Evolutionary conservation across 179 eudicot species (phyloP).

Genomic region (Spergularia azorica): DNA sequence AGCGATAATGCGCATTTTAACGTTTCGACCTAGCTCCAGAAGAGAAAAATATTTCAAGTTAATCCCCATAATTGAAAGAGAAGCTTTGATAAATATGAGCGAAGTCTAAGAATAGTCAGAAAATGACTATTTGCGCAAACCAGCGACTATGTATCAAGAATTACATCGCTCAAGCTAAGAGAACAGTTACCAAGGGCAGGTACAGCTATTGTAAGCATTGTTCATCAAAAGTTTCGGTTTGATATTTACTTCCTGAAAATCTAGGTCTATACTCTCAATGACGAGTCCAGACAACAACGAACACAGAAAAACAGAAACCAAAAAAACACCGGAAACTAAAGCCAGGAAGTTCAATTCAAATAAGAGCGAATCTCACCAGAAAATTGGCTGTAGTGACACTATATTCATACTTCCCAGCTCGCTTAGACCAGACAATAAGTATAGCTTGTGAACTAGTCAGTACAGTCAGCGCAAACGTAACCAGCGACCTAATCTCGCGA

Average conservation of each 20-base stretch:
- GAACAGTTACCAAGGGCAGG: background rate
- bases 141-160: too few species aligned
- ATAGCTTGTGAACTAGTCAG: conserved; percentile 98
- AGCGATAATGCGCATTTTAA: conserved; percentile 92
- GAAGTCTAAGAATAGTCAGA: background rate
- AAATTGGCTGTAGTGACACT: conserved; percentile 98
- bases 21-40: conserved; percentile 75
- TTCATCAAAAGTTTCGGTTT: background rate
- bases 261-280: background rate
- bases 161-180: background rate
- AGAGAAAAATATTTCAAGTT: conserved; percentile 16
- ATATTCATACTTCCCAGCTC: conserved; percentile 98
- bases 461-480: conserved; percentile 83
- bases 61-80: background rate
- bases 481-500: conserved; percentile 61
- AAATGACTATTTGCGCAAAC: background rate
- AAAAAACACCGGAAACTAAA: background rate
- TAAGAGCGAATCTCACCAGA: conserved; percentile 54
- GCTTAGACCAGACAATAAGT: conserved; percentile 96
- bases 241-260: background rate
- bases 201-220: too few species aligned
- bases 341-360: background rate
- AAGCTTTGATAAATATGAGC: background rate
- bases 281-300: background rate
- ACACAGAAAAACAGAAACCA: background rate